A percentile compares a stretch with the other conserved stretches of the same genome.
Conservation (phyloP, 352 stramenopile species). For the Achlya hypogyna region DNA sequence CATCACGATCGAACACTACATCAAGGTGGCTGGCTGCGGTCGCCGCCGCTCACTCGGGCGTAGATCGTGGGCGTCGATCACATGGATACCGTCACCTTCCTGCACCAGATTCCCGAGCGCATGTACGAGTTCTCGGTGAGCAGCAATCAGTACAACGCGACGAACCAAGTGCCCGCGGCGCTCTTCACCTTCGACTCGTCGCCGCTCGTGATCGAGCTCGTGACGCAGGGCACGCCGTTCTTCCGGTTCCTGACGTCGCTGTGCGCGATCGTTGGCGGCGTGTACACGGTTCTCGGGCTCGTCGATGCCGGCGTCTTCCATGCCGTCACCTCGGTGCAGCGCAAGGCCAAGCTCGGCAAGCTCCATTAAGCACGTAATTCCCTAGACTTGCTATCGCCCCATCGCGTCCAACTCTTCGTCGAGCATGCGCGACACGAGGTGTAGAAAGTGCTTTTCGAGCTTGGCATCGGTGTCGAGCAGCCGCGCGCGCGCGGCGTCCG, state of each 20-base stretch:
- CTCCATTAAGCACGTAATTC: conserved; percentile 33
- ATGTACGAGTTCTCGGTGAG: conserved; percentile 72
- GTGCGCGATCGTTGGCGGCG: conserved; percentile 73
- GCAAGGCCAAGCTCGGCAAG: conserved; percentile 77
- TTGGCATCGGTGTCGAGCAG: conserved; percentile 43
- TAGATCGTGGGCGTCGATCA: conserved; percentile 75
- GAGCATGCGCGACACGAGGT: conserved; percentile 47
- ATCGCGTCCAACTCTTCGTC: conserved; percentile 50
- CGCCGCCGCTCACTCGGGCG: conserved; percentile 14
- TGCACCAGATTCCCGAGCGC: conserved; percentile 41
- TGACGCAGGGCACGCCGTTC: conserved; percentile 57
- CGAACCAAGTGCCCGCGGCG: conserved; percentile 43
- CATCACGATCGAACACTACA: conserved; percentile 71
- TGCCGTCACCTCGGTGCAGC: conserved; percentile 75
- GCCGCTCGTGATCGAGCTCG: conserved; percentile 61
- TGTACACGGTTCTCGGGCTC: conserved; percentile 79
- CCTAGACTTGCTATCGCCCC: no score
- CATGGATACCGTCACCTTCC: conserved; percentile 38
- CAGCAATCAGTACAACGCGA: conserved; percentile 66
- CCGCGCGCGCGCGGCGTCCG: conserved; percentile 32
- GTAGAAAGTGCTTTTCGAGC: conserved; percentile 70
- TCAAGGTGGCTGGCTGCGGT: conserved; percentile 61
- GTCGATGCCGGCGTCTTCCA: conserved; percentile 74
- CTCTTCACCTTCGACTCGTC: conserved; percentile 79
- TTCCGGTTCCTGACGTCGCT: conserved; percentile 80